Evolutionary conservation across 1,139 yeast genomes (phyloP), one percentile per base, ranked within the genome.

Genomic region (Insectozyma bohioensis): DNA sequence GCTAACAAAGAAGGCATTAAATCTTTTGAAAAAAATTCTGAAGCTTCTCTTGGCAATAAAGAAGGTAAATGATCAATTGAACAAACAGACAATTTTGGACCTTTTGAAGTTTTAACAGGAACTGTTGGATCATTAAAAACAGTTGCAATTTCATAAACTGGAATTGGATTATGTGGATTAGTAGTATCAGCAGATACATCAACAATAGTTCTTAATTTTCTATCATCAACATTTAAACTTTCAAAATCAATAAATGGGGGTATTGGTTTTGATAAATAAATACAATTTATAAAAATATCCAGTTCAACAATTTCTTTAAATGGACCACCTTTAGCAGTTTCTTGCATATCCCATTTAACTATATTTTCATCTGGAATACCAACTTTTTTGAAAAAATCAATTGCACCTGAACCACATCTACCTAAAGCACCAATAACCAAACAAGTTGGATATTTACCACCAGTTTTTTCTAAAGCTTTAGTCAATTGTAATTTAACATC

Each of bases 101-200:
- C 97, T 18, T 64, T 69, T 17, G 81, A 70, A 26, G 92, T 80
- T 44, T 80, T 76, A 28, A 90, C 97, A 10, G 65, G 63, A 27
- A 86, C 97, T 6, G 96, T 88, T 47, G 98, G 99, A 48, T 85
- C 78, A 46, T 78, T 76, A 67, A 92, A 92, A 10, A 84, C 90
- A 20, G 98, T 92, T 37, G 95, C 95, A 47, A 86, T 72, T 20
- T 78, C 71, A 63, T 92, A 94, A 37, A 92, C 92, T 44, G 98
- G 98, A 43, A 92, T 78, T 41, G 98, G 98, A 67, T 92, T 92
- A 70, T 88, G 94, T 40, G 97, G 97, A 62, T 92, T 94, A 36
- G 98, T 92, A 33, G 97, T 92, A 64, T 94, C 98, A 39, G 98
- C 98, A 37, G 96, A 86, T 37, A 92, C 98, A 61, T 92, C 98